Base-by-base conservation (phyloP, 1,284 basidiomycete species). In the Cystobasidium sp. region DNA sequence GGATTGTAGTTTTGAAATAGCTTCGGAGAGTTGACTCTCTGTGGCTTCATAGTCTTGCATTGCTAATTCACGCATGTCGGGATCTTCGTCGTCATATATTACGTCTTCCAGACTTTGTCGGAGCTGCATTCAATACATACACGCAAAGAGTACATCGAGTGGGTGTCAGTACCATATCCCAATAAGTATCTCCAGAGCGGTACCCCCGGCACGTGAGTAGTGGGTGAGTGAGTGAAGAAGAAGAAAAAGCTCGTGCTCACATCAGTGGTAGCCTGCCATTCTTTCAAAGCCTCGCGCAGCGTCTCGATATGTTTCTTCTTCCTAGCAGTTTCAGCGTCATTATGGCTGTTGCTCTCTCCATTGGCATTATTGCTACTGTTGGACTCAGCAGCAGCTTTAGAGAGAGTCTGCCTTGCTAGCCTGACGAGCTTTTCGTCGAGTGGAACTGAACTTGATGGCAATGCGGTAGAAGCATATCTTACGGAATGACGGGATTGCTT, bases 31-130 rank as follows among this genome's bases (percentile, higher is more conserved):
- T 22, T 84, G 82, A 4, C 83, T 79, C 0, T 85, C 82, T 31
- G 93, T 86, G 0, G 83, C 77, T 0, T 83, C 81, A 68, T 89
- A 85, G 80, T 97, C 95, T 63, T 90, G 88, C 5, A 83, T 78
- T 0, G 94, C 94, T 74, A 98, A 85, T 14, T 87, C 84, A 2
- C 90, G 88, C 85, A 97, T 88, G 16, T 87, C 85, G 1, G 88
- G 86, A 79, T 97, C 94, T 0, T 89, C 84, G 79, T 94, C 91
- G n/a, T 85, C 81, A 0, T 94, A 85, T 1, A 93, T 86, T 9
- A 73, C 70, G 47, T 73, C 70, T 65, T 73, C 49, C 16, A 73
- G 46, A 24, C 70, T 73, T 47, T 65, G 16, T 24, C 70, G 70
- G 31, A 73, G 70, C 70, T 73, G 0, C 85, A 80, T 4, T 4